phyloP scores from a whole-genome alignment of 148 eudicot species.

The Silene uniflora region DNA sequence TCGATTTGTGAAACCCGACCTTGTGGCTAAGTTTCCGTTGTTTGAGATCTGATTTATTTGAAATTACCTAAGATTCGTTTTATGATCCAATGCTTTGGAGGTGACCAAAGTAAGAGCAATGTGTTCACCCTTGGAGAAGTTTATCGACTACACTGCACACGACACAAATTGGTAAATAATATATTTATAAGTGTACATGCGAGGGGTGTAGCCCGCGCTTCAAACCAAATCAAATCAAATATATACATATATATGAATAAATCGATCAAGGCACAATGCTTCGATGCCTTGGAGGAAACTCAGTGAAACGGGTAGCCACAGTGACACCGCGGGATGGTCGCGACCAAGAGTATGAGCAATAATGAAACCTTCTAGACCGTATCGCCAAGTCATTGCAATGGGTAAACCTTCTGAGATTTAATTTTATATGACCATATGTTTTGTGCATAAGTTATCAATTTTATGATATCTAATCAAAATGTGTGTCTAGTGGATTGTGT shows the following conservation, averaged over 20 bases:
- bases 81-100: background rate
- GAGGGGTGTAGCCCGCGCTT: background rate
- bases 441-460: background rate
- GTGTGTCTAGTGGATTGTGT: no score
- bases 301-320: background rate
- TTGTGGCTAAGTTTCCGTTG: background rate
- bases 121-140: background rate
- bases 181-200: no score
- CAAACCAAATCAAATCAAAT: background rate
- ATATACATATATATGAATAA: no score
- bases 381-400: constrained; percentile 1
- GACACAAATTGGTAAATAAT: background rate
- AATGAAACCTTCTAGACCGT: background rate
- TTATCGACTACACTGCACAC: background rate
- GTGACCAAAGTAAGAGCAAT: background rate
- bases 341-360: constrained; percentile 6
- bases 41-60: background rate
- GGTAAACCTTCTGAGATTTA: no score
- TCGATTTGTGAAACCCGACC: background rate
- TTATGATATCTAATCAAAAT: background rate
- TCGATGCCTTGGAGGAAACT: background rate
- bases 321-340: background rate
- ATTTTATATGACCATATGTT: no score
- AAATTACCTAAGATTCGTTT: background rate
- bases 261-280: background rate